A percentile compares a stretch with the other conserved stretches of the same genome.
Conservation (phyloP, 192 early-diverging fungal genomes). For the Backusella tuberculispora region DNA sequence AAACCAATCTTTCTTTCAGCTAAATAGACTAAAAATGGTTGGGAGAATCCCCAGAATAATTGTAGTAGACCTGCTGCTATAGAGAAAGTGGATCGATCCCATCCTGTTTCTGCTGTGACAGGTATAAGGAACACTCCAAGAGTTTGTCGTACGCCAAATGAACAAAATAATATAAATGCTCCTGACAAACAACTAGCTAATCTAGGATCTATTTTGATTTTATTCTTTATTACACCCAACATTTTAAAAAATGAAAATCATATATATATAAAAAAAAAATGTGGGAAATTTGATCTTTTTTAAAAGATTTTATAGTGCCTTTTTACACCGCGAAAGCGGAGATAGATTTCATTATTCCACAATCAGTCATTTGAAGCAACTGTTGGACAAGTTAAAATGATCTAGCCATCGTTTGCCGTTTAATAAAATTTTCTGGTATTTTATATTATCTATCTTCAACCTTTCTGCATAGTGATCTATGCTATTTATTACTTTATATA, state of each 20-base stretch:
- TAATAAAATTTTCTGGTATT: not conserved
- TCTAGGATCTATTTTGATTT: not conserved
- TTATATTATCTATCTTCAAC: not conserved
- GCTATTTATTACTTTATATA: too few relatives aligned
- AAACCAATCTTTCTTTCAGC: constrained; percentile 32
- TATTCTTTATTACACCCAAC: not conserved
- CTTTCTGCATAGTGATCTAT: too few relatives aligned
- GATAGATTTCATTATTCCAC: not conserved
- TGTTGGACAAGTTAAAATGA: not conserved
- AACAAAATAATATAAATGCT: constrained; percentile 33
- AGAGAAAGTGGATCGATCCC: constrained; percentile 37
- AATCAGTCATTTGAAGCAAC: constrained; percentile 15
- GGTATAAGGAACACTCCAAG: constrained; percentile 41
- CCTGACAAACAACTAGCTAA: constrained; percentile 12
- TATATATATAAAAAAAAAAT: not conserved
- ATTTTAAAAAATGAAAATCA: not conserved
- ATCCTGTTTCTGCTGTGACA: constrained; percentile 30
- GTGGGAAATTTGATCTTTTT: not conserved
- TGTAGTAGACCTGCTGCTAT: constrained; percentile 39
- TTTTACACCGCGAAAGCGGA: constrained; percentile 11
- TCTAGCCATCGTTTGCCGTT: not conserved
- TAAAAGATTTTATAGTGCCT: not conserved
- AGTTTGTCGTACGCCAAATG: constrained; percentile 41
- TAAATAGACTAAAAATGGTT: constrained; percentile 35
- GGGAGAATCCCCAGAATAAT: constrained; percentile 34